Evolutionary conservation across 2,329 filamentous ascomycete species (phyloP).

Genomic region (Aspergillus fumigatus): DNA sequence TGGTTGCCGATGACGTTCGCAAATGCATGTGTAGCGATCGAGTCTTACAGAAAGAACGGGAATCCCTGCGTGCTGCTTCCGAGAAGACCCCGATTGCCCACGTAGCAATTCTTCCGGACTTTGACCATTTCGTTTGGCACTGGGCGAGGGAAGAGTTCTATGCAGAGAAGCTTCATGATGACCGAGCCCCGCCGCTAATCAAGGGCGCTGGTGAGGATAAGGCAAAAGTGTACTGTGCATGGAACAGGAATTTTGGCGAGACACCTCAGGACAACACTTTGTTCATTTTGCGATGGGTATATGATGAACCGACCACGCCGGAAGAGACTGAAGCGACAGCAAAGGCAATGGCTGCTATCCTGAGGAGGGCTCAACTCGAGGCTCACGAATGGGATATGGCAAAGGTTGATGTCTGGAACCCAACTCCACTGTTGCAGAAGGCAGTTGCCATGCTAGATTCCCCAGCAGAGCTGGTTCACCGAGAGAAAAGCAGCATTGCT

Average conservation of each 20-base stretch:
- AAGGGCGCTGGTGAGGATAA: slow-evolving; percentile 65
- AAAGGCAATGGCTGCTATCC: slow-evolving; percentile 56
- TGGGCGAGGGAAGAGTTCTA: slow-evolving; percentile 78
- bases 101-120: slow-evolving; percentile 65
- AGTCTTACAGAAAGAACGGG: slow-evolving; percentile 62
- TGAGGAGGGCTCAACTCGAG: slow-evolving; percentile 64
- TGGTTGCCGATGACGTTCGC: slow-evolving; percentile 32
- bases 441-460: slow-evolving; percentile 39
- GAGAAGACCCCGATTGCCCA: slow-evolving; percentile 41
- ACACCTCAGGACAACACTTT: slow-evolving; percentile 34
- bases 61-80: slow-evolving; percentile 51
- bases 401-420: slow-evolving; percentile 80
- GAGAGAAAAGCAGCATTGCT: slow-evolving; percentile 44
- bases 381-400: slow-evolving; percentile 67
- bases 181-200: slow-evolving; percentile 47
- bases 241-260: slow-evolving; percentile 40
- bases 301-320: slow-evolving; percentile 35
- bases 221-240: slow-evolving; percentile 36
- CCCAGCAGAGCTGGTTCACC: slow-evolving; percentile 37
- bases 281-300: slow-evolving; percentile 41
- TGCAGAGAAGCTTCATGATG: slow-evolving; percentile 57
- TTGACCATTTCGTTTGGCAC: slow-evolving; percentile 69
- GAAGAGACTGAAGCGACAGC: slow-evolving; percentile 48
- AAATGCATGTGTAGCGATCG: slow-evolving; percentile 53
- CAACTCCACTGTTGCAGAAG: slow-evolving; percentile 50